Base-by-base conservation (phyloP, 2,329 filamentous ascomycete species). In the Ophioceras dolichostomum region DNA sequence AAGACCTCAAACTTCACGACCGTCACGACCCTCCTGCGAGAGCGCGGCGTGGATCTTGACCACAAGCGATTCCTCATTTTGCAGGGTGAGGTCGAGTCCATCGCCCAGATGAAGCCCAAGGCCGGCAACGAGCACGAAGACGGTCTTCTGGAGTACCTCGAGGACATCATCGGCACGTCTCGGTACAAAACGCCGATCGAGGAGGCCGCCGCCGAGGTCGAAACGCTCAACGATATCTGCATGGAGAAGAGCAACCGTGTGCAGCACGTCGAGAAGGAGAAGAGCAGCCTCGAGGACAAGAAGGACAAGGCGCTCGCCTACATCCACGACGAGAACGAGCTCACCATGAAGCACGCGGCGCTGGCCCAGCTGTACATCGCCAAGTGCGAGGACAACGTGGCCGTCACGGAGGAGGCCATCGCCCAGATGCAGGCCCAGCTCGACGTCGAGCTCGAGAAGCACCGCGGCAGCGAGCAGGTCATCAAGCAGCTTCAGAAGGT, bases 91-190 rank as follows among this genome's bases (percentile, higher is more conserved):
- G 91, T 98, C 41, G 91, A 98, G 58, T 95, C 89, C 0, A 98
- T 98, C 54, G 89, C 91, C 6, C 91, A 96, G 60, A 98, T 98
- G 91, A 98, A 98, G 60, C 72, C 93, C 14, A 98, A 98, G 58
- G 91, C 93, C 4, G 79, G 73, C 30, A 89, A 85, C 49, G 91
- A 98, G 56, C 89, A 96, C 52, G 91, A 98, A 43, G 91, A 98
- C 51, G 91, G 91, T 10, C 72, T 98, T 4, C 69, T 98, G 14
- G 91, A 98, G 57, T 98, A 98, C 46, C 74, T 98, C 0, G 91
- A 98, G 57, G 91, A 98, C 52, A 98, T 98, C 43, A 96, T 98
- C 49, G 91, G 93, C 44, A 98, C 91, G 0, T 96, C 91, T 5
- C 95, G 94, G 56, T 98, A 98, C 65, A 98, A 98, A 62, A 75